Percentiles rank a stretch among this genome's conserved stretches.
Evolutionary conservation across 1,139 yeast species (phyloP).

Genomic region (Saccharomycopsis hybrid): DNA sequence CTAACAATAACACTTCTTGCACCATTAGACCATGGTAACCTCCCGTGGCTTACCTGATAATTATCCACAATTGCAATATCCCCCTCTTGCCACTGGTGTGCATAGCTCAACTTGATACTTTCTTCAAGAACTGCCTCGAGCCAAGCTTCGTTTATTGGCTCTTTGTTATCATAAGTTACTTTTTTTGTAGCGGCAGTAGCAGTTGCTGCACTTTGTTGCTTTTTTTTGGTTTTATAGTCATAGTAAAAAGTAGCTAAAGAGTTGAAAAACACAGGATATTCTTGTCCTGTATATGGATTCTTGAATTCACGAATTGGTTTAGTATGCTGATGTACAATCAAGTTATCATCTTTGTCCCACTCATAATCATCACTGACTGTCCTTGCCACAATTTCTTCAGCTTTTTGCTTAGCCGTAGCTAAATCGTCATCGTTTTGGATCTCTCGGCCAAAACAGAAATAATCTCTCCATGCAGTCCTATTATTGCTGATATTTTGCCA

Average conservation of each 20-base stretch:
- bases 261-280: slow-evolving; percentile 26
- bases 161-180: slow-evolving; percentile 27
- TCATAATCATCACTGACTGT: slow-evolving; percentile 27
- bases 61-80: slow-evolving; percentile 32
- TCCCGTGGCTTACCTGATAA: slow-evolving; percentile 31
- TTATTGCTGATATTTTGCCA: slow-evolving; percentile 23
- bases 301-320: slow-evolving; percentile 25
- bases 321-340: slow-evolving; percentile 28
- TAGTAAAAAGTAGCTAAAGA: slow-evolving; percentile 26
- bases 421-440: slow-evolving; percentile 24
- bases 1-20: slow-evolving; percentile 25
- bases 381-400: slow-evolving; percentile 24
- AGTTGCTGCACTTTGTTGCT: neutral
- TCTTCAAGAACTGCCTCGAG: slow-evolving; percentile 25
- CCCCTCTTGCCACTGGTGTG: slow-evolving; percentile 29
- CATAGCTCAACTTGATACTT: slow-evolving; percentile 23
- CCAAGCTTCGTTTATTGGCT: slow-evolving; percentile 23
- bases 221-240: slow-evolving; percentile 7
- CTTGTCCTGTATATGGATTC: slow-evolving; percentile 5
- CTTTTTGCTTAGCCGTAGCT: slow-evolving; percentile 26
- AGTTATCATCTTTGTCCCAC: slow-evolving; percentile 26
- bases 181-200: slow-evolving; percentile 20
- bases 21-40: slow-evolving; percentile 26
- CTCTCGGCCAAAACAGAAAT: slow-evolving; percentile 29
- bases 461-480: slow-evolving; percentile 28